These are phyloP conservation scores for Pseudonitzschia multistriata DNA, from an alignment of 108 stramenopile species.

Conservation along the genomic window DNA sequence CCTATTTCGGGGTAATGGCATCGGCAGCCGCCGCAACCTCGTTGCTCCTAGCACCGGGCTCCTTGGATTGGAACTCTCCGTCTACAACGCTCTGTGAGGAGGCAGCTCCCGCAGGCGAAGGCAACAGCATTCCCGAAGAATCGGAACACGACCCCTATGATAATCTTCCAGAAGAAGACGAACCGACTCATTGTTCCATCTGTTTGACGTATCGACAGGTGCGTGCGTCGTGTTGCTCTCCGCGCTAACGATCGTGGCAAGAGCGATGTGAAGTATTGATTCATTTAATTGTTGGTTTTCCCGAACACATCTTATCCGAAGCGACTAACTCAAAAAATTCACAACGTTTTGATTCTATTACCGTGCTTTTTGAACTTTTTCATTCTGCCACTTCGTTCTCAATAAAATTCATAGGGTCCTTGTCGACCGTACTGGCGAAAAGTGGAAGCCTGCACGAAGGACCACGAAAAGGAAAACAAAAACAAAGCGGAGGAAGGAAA, in stretches of 20 bases:
- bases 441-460: conserved; percentile 84
- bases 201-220: conserved; percentile 77
- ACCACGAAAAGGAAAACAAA: conserved; percentile 50
- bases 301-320: too few species aligned
- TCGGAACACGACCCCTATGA: conserved; percentile 51
- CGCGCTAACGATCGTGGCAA: neutral
- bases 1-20: too few species aligned
- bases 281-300: too few species aligned
- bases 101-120: too few species aligned
- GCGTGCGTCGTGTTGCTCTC: neutral
- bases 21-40: too few species aligned
- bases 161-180: conserved; percentile 70
- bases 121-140: too few species aligned
- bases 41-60: too few species aligned
- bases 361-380: too few species aligned
- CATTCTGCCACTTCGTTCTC: too few species aligned
- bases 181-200: conserved; percentile 79
- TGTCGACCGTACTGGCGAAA: conserved; percentile 81
- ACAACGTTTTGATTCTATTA: neutral
- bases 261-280: too few species aligned
- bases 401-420: conserved; percentile 54
- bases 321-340: neutral
- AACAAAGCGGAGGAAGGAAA: conserved; percentile 50
- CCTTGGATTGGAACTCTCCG: too few species aligned
- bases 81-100: too few species aligned